phyloP scores from a whole-genome alignment of 768 basidiomycete species.

The Termitomyces sp. region DNA sequence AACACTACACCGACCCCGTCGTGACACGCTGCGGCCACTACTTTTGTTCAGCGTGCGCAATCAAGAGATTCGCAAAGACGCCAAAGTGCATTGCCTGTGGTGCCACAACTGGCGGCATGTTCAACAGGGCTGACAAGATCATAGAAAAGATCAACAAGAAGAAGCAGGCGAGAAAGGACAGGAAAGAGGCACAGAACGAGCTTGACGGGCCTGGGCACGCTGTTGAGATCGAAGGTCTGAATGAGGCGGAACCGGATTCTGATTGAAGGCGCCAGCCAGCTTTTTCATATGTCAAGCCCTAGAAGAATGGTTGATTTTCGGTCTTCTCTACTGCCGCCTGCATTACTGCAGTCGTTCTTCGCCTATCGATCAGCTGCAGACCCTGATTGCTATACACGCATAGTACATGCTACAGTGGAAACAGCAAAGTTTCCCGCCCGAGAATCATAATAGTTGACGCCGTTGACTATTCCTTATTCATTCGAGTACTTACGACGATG shows the following conservation, averaged over 20 bases:
- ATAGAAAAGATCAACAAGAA: conserved; percentile 81
- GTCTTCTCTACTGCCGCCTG: neutral
- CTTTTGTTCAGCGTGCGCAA: conserved; percentile 92
- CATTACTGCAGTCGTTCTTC: neutral
- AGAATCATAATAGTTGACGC: neutral
- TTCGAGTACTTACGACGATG: neutral
- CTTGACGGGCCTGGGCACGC: conserved; percentile 27
- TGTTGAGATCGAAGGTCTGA: conserved; percentile 60
- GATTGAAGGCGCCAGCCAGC: conserved; percentile 22
- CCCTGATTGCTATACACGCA: neutral
- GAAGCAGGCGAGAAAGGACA: conserved; percentile 51
- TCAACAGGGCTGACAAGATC: conserved; percentile 93
- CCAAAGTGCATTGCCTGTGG: conserved; percentile 96
- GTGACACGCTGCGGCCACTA: conserved; percentile 97
- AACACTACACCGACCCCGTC: conserved; percentile 91
- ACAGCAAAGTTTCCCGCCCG: neutral
- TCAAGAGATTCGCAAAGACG: conserved; percentile 90
- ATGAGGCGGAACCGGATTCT: conserved; percentile 20
- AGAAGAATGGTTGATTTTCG: conserved; percentile 1
- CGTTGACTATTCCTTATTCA: neutral
- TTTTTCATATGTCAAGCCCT: neutral
- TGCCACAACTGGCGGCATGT: conserved; percentile 89
- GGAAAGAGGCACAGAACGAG: conserved; percentile 39
- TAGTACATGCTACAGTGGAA: neutral
- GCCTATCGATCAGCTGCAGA: neutral